Evolutionary conservation across 2,329 filamentous ascomycete genomes (phyloP).

Genomic region (Leptographium wingfieldii): DNA sequence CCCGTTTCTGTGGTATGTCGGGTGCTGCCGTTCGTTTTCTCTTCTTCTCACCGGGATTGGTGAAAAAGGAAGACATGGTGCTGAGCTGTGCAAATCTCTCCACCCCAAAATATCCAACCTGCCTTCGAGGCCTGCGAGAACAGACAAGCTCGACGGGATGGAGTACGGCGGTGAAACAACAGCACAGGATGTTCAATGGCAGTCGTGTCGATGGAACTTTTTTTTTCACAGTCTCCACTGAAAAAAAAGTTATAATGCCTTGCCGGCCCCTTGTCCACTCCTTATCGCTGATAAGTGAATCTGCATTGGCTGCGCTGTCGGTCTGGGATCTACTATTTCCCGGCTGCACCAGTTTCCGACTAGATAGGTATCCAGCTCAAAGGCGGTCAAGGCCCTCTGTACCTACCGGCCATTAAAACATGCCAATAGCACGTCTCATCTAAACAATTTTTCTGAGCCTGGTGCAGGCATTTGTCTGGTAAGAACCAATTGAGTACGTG

Average conservation of each 20-base stretch:
- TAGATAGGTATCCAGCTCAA: background rate
- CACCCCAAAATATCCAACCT: background rate
- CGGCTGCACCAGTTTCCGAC: constrained; percentile 9
- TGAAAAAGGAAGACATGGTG: constrained; percentile 92
- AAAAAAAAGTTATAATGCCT: constrained; percentile 3
- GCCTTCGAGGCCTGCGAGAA: background rate
- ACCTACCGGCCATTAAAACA: too few species aligned
- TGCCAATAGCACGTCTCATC: too few species aligned
- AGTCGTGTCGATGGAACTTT: constrained; percentile 3
- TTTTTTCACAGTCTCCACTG: constrained; percentile 12
- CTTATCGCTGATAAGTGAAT: background rate
- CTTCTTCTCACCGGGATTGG: constrained; percentile 78
- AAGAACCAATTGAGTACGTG: too few species aligned
- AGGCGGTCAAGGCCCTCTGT: too few species aligned
- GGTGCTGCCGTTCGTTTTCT: constrained; percentile 56
- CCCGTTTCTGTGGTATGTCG: constrained; percentile 47
- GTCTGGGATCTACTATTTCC: constrained; percentile 10
- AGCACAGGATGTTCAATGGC: background rate
- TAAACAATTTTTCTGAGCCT: too few species aligned
- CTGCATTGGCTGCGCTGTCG: constrained; percentile 4
- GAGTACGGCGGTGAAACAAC: background rate
- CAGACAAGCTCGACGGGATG: too few species aligned
- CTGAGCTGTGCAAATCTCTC: background rate
- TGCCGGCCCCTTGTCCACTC: background rate
- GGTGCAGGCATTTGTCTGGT: too few species aligned